Conservation (phyloP, 2,329 filamentous ascomycete genomes). For the Botrytis elliptica region DNA sequence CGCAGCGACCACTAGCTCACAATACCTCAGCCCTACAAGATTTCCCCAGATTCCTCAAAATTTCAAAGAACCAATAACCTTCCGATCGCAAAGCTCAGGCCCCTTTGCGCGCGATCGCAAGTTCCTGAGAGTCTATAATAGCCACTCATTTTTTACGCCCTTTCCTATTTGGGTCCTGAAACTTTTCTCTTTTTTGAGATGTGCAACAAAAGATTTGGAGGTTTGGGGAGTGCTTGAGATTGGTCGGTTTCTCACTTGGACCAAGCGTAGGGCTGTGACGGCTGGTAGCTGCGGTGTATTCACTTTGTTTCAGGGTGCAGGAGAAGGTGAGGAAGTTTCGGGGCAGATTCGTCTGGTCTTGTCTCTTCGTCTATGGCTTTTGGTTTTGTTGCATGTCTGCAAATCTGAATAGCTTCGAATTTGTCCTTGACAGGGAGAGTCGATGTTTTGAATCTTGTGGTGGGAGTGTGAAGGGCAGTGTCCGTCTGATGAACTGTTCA, state of each 20-base stretch:
- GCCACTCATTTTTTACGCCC: not conserved
- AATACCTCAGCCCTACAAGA: not conserved
- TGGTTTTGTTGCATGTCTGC: constrained; percentile 5
- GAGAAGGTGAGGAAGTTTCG: not conserved
- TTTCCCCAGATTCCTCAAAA: not conserved
- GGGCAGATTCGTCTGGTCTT: not conserved
- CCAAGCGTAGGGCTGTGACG: not conserved
- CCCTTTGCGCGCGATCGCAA: not conserved
- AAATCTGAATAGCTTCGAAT: not conserved
- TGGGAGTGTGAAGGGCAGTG: fast-evolving
- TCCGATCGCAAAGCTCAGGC: not conserved
- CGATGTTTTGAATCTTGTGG: not conserved
- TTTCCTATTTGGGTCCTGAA: not conserved
- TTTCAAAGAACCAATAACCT: not conserved
- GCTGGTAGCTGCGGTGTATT: not conserved
- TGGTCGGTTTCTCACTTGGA: not conserved
- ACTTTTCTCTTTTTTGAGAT: not conserved
- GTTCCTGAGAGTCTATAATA: not conserved
- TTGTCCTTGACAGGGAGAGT: not conserved
- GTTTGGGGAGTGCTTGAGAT: not conserved
- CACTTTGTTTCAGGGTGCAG: not conserved
- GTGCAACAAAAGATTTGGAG: not conserved
- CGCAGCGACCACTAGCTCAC: not conserved
- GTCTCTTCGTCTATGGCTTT: not conserved
- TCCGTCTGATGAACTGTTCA: not conserved